A percentile compares a stretch with the other conserved stretches of the same genome.
Evolutionary conservation across 805 yeast species (phyloP).

Genomic region (Grigorovia jiainica): DNA sequence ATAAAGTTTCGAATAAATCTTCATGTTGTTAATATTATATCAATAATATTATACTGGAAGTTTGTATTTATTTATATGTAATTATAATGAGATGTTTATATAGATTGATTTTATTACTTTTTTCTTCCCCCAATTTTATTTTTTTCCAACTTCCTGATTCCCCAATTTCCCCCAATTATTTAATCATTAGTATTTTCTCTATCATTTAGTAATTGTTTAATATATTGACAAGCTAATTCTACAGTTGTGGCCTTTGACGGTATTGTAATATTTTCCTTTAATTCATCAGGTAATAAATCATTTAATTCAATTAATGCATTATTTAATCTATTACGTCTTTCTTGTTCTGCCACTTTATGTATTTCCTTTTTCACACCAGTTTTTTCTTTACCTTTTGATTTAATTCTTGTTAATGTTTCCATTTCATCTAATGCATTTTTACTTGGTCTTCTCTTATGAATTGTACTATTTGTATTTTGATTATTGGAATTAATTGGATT

Average conservation of each 20-base stretch:
- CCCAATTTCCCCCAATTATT: too few species aligned
- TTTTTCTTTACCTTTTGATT: conserved; percentile 3
- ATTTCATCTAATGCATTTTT: neutral
- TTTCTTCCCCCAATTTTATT: too few species aligned
- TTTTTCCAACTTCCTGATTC: too few species aligned
- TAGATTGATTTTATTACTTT: too few species aligned
- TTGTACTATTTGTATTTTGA: neutral
- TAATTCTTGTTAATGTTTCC: neutral
- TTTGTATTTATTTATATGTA: too few species aligned
- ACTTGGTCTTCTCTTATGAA: conserved; percentile 8
- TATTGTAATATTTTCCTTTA: conserved; percentile 47
- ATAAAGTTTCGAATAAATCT: too few species aligned
- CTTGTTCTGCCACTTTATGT: conserved; percentile 94
- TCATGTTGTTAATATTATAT: too few species aligned
- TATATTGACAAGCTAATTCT: conserved; percentile 73
- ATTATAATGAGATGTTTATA: too few species aligned
- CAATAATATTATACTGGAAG: too few species aligned
- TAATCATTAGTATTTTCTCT: neutral
- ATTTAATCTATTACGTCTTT: conserved; percentile 88
- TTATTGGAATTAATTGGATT: too few species aligned
- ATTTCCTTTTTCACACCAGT: conserved; percentile 25
- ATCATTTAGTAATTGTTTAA: conserved; percentile 28
- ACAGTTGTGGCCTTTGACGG: conserved; percentile 94
- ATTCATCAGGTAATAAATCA: conserved; percentile 51
- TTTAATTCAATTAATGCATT: conserved; percentile 72